These are phyloP conservation scores for Malus sieversii DNA, from an alignment of 306 rosid species.

Conservation along the genomic window DNA sequence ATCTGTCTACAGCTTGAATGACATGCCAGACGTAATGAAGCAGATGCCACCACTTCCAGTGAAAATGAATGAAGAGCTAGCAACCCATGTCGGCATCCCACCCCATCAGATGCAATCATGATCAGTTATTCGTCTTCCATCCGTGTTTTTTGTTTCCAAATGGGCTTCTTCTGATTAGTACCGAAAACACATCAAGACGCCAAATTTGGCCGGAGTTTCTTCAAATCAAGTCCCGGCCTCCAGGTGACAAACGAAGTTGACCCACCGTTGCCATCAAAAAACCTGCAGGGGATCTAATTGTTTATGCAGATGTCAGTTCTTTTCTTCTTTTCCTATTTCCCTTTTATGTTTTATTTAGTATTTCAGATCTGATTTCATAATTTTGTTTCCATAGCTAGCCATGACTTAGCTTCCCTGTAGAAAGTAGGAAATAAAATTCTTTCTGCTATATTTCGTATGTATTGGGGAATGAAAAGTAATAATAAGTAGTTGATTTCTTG, in stretches of 20 bases:
- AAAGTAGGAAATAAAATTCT: constrained; percentile 35
- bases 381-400: constrained; percentile 22
- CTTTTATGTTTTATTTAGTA: background rate
- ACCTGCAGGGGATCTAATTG: constrained; percentile 16
- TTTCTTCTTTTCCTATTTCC: background rate
- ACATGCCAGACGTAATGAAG: constrained; percentile 86
- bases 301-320: constrained; percentile 4
- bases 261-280: constrained; percentile 19
- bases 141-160: background rate
- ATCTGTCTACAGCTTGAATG: constrained; percentile 42
- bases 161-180: constrained; percentile 1
- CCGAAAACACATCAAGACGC: background rate
- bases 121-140: constrained; percentile 4
- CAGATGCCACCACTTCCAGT: constrained; percentile 93
- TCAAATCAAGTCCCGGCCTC: constrained; percentile 10
- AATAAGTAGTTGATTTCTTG: constrained; percentile 18
- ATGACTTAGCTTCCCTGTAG: constrained; percentile 32
- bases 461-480: constrained; percentile 27
- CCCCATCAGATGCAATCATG: constrained; percentile 54
- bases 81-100: constrained; percentile 63
- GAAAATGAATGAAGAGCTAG: constrained; percentile 84
- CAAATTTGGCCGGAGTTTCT: constrained; percentile 3
- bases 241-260: constrained; percentile 26
- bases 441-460: constrained; percentile 22
- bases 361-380: constrained; percentile 6